Base-by-base conservation (phyloP, 1,284 basidiomycete genomes). In the Pseudozyma tsukubaensis region DNA sequence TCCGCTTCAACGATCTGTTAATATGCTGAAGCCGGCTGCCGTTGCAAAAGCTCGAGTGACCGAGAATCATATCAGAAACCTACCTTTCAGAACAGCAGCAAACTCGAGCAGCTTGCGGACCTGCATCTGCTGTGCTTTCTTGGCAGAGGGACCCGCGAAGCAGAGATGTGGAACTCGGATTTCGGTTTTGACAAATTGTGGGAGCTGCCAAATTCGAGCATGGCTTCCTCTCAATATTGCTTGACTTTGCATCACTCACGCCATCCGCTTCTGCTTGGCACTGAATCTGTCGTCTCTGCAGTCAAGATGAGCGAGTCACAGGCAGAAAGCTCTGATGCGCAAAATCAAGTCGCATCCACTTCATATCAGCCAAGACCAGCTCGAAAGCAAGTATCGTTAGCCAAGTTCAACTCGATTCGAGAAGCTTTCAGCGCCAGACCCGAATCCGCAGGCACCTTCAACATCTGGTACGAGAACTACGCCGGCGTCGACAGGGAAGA, bases 401-500 rank as follows among this genome's bases (percentile, higher is more conserved):
- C 71, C 48, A 76, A 80, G 56, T 73, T 83, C 37, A 74, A 80
- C 14, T 76, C 72, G 53, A 78, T 84, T 53, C 72, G 76, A n/a
- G 59, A 77, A 45, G 65, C 71, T 19, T 76, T 77, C n/a, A 79
- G 78, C 39, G 73, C 76, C 21, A 32, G 56, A 36, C 66, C 60
- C 47, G 73, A 77, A 21, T 70, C 75, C 13, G 81, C 80, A 42
- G 74, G 76, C 55, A 78, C 58, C 64, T 84, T 74, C 59, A 95
- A 98, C 85, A 92, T 97, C 64, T 98, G 96, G 96, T 98, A 98
- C 86, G 97, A 98, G 86, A 98, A 98, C 87, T 98, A 94, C 93
- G 94, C 94, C n/a, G 76, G 85, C 35, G 77, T 62, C 32, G 75
- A 74, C 32, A 45, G 39, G 92, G 94, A 70, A 29, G 74, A 78